Evolutionary conservation across 2,329 filamentous ascomycete genomes (phyloP), one percentile per base, ranked within the genome.

Genomic region (Ramularia collo-cygni): DNA sequence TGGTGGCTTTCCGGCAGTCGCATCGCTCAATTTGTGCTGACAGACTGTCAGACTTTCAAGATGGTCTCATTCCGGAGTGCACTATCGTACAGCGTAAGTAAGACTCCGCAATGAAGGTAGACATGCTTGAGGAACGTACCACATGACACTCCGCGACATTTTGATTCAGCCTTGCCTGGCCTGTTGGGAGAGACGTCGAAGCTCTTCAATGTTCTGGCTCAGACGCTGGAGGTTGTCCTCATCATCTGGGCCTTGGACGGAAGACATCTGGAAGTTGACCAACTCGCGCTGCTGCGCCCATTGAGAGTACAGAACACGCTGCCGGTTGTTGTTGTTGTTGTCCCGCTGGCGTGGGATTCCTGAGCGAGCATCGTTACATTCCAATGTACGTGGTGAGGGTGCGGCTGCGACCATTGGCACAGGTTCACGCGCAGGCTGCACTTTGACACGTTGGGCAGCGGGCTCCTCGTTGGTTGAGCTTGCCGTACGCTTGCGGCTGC

Each of bases 401-500:
- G 26, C 36, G 15, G 38, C 28, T 12, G 35, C 35, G 14, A 37
- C 28, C 26, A 43, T 34, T 3, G 42, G 38, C 9, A 37, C 27
- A 27, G 41, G 46, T n/a, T 37, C 40, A 13, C 43, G 38, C 8
- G 35, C n/a, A 13, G 28, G 32, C 35, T 43, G 39, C 7, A 36
- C 35, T 36, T 50, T 50, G 10, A 32, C 30, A 4, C 47, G 37
- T 38, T 40, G 48, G 16, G 48, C 46, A 30, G 38, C 40, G 15
- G 55, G 48, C 14, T 44, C 48, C n/a, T 37, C 35, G 3, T 40
- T 15, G 14, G 53, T 38, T 2, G 37, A 44, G 21, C 48, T 42
- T 12, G 53, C 47, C 47, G 57, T 60, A 27, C 57, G 48, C 43
- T 59, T 59, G 24, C 56, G 50, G 19, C 53, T 47, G 10, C 40